Conservation (phyloP, 1,284 basidiomycete species). For the Kalmanozyma brasiliensis region DNA sequence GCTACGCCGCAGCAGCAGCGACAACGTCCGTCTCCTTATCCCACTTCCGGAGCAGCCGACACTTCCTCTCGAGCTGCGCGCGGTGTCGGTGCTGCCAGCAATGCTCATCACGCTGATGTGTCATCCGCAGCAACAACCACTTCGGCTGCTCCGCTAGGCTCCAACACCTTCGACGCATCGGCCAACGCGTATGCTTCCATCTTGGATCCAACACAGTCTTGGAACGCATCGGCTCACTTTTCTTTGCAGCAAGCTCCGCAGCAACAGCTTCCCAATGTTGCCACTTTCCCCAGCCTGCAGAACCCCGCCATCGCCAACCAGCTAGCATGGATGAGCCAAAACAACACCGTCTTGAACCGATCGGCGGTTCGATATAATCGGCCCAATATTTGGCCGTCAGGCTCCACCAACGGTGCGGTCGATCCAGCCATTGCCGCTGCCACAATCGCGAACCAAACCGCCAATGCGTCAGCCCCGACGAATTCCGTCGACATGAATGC, state of each 20-base stretch:
- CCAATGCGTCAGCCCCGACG: conserved; percentile 10
- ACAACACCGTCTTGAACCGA: conserved; percentile 19
- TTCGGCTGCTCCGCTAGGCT: conserved; percentile 7
- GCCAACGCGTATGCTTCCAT: conserved; percentile 3
- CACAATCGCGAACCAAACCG: conserved; percentile 2
- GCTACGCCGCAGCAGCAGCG: conserved; percentile 8
- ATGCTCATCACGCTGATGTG: conserved; percentile 6
- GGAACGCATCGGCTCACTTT: conserved; percentile 27
- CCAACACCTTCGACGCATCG: not conserved
- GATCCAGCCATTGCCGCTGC: conserved; percentile 3
- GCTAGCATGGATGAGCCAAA: conserved; percentile 37
- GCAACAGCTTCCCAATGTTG: conserved; percentile 11
- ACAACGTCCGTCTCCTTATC: conserved; percentile 21
- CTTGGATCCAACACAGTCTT: conserved; percentile 25
- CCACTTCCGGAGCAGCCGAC: conserved; percentile 6
- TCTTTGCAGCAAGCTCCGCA: conserved; percentile 20
- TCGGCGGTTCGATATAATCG: conserved; percentile 39
- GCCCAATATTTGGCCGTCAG: conserved; percentile 37
- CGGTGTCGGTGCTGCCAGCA: conserved; percentile 8
- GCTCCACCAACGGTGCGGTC: conserved; percentile 2
- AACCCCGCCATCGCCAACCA: conserved; percentile 26
- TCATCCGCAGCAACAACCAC: not conserved
- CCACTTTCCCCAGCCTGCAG: conserved; percentile 14
- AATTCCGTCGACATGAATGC: conserved; percentile 26
- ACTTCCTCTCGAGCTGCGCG: conserved; percentile 11